Conservation (phyloP, 257 asterid species). For the Solanum neorickii region DNA sequence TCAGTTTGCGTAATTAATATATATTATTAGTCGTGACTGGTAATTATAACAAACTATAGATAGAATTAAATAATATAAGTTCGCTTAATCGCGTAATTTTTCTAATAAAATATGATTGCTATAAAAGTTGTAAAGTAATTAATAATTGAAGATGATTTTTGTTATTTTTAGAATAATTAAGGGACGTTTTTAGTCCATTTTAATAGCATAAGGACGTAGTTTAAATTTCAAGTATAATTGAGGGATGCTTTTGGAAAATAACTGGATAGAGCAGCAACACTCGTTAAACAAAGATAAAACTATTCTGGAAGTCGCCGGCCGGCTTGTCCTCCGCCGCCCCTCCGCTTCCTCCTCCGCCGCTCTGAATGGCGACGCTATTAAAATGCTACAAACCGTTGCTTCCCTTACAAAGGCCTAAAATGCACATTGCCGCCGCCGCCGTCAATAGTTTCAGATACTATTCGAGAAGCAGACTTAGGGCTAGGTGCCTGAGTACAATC, state of each 20-base stretch:
- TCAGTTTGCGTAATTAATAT: no score
- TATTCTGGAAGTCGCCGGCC: background rate
- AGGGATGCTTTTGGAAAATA: background rate
- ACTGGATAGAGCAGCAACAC: background rate
- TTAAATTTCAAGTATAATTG: background rate
- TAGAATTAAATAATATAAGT: no score
- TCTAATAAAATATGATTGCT: no score
- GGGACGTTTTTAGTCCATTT: background rate
- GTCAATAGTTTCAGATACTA: background rate
- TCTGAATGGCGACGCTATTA: conserved; percentile 19
- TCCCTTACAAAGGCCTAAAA: background rate
- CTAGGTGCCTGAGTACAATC: conserved; percentile 18
- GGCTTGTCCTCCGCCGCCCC: background rate
- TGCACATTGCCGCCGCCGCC: background rate
- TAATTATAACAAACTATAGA: no score
- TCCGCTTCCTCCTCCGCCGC: background rate
- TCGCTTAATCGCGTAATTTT: no score
- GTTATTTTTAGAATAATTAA: background rate
- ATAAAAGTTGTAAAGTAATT: no score
- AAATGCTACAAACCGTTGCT: conserved; percentile 37
- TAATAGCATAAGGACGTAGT: background rate
- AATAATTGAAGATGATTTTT: background rate
- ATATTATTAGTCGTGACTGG: no score
- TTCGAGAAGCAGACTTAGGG: conserved; percentile 7
- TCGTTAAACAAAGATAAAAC: background rate